Base-by-base conservation (phyloP, 306 rosid genomes). In the Luffa acutangula region DNA sequence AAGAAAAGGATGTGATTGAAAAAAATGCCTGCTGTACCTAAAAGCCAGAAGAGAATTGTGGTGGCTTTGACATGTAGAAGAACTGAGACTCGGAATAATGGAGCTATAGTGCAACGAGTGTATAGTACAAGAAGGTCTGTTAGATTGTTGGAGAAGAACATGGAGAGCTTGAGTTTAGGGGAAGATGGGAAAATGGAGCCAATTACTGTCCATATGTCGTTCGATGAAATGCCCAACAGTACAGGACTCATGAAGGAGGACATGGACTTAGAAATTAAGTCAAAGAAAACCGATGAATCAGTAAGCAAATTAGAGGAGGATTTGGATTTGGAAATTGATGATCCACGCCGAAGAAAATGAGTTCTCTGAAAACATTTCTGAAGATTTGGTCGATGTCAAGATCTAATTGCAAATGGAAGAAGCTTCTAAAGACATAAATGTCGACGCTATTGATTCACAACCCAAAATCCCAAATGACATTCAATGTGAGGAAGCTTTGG, bases 41-140 rank as follows among this genome's bases (percentile, higher is more conserved):
- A 82, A 36, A 80, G 84, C 63, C 82, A 80, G 82, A 77, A 75
- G 59, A 85, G 83, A 79, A 87, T 80, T 53, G 71, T 84, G 1
- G 79, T 76, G 25, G 83, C 80, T 20, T 83, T 90, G 0, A 81
- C 81, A 82, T 17, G 81, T 63, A 64, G 51, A 71, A 84, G 82
- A 67, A 67, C 11, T 1, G 85, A 88, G 75, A 14, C 83, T 37
- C 37, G 67, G 0, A 77, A 72, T 46, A 81, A 45, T 39, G 86
- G 56, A 12, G 46, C 71, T 78, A 53, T 89, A 2, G 81, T 80
- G 62, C 91, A 80, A 85, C 46, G 71, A 3, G 78, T 62, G 0
- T 89, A 87, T 83, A 89, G 84, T 75, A 95, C 99, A 0, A 83
- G 99, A 87, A 82, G 91, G 51, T 95, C 97, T 0, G 89, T 89